phyloP scores from a whole-genome alignment of 164 flowering plant genomes.

The Vitis cinerea region DNA sequence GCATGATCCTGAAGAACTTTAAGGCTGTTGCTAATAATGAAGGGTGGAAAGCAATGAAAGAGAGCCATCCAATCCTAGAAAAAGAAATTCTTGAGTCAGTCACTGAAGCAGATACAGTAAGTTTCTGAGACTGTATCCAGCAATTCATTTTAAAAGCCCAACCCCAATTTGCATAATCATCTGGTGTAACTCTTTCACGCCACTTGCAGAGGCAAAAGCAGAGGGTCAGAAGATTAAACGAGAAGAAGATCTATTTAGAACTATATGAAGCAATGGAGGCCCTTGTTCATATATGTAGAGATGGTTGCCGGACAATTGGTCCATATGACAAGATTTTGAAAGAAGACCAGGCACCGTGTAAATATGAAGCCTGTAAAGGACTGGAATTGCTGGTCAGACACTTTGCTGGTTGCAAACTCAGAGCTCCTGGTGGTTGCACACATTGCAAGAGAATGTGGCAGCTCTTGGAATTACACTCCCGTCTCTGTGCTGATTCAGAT shows the following conservation, averaged over 20 bases:
- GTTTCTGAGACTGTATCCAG: slow-evolving; percentile 5
- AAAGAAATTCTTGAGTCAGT: slow-evolving; percentile 50
- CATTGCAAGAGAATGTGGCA: slow-evolving; percentile 99
- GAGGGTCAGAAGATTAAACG: slow-evolving; percentile 45
- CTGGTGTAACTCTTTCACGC: neutral
- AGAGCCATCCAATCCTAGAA: slow-evolving; percentile 75
- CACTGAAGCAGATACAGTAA: slow-evolving; percentile 50
- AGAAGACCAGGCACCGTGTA: slow-evolving; percentile 54
- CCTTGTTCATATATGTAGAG: slow-evolving; percentile 81
- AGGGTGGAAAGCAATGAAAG: slow-evolving; percentile 78
- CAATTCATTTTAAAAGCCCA: too few species aligned
- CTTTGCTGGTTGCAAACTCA: slow-evolving; percentile 77
- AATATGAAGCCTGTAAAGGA: slow-evolving; percentile 72
- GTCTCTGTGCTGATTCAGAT: slow-evolving; percentile 53
- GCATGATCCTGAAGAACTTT: slow-evolving; percentile 52
- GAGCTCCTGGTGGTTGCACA: slow-evolving; percentile 73
- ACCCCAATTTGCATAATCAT: neutral
- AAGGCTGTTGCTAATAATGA: slow-evolving; percentile 53
- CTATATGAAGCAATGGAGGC: slow-evolving; percentile 94
- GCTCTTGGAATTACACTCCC: slow-evolving; percentile 72
- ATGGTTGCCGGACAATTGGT: slow-evolving; percentile 90
- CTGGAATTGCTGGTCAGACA: slow-evolving; percentile 80
- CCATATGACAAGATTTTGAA: slow-evolving; percentile 68
- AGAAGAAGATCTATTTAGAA: slow-evolving; percentile 60
- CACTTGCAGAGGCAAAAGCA: slow-evolving; percentile 55